Conservation (phyloP, 140 eudicot genomes). For the Oenanthe javanica region DNA sequence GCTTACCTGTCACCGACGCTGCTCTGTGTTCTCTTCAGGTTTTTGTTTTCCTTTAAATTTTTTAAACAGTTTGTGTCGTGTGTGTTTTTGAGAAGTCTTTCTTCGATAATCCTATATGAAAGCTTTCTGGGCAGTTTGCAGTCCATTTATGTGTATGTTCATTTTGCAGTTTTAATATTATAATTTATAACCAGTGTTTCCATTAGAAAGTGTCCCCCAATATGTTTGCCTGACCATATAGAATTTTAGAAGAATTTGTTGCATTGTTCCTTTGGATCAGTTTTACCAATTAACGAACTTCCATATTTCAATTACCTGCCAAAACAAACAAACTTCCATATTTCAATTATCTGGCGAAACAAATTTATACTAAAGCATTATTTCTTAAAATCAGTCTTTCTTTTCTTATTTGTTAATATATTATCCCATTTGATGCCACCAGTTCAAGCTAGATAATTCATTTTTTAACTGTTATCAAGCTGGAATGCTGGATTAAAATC, state of each 20-base stretch:
- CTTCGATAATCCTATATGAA: background rate
- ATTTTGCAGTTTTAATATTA: background rate
- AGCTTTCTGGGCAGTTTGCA: background rate
- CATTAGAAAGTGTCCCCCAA: background rate
- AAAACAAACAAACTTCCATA: background rate
- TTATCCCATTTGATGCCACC: background rate
- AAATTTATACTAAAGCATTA: background rate
- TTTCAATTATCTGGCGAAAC: background rate
- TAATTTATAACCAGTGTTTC: background rate
- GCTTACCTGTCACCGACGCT: conserved; percentile 53
- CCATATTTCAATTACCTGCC: too few species aligned
- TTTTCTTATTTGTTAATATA: background rate
- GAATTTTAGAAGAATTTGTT: background rate
- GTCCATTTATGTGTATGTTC: background rate
- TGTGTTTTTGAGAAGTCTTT: background rate
- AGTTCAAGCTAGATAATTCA: background rate
- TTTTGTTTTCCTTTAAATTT: background rate
- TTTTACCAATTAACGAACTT: background rate
- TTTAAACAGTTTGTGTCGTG: background rate
- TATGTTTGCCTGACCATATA: background rate
- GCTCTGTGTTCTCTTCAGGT: conserved; percentile 82
- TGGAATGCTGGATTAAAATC: background rate
- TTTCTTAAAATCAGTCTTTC: background rate
- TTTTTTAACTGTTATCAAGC: background rate
- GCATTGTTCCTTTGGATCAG: background rate